Percentiles rank a stretch among this genome's conserved stretches.
These are phyloP conservation scores for Zasmidium cellare DNA, from an alignment of 2,329 filamentous ascomycete genomes.

Conservation along the genomic window DNA sequence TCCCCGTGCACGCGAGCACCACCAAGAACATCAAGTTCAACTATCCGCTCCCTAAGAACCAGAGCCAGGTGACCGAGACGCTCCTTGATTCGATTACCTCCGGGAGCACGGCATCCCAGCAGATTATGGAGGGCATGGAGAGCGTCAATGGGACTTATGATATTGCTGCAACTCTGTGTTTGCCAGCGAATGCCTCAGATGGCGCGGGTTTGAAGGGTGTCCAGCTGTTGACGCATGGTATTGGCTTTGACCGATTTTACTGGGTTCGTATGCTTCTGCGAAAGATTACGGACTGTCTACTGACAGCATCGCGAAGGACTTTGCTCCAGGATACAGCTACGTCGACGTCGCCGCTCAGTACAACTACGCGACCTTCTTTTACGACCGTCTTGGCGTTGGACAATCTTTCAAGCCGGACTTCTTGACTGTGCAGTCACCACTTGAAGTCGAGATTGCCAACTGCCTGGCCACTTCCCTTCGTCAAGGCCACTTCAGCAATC, in stretches of 20 bases:
- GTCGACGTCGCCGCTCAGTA: constrained; percentile 41
- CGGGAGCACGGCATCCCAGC: constrained; percentile 8
- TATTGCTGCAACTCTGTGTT: constrained; percentile 15
- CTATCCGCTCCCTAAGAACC: constrained; percentile 28
- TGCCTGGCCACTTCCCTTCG: constrained; percentile 35
- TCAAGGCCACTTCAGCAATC: constrained; percentile 29
- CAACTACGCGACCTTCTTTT: constrained; percentile 43
- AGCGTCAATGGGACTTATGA: constrained; percentile 15
- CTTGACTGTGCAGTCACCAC: constrained; percentile 38
- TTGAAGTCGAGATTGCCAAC: constrained; percentile 41
- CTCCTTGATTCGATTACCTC: constrained; percentile 15
- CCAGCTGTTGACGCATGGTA: constrained; percentile 44
- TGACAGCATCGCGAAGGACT: constrained; percentile 27
- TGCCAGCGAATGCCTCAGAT: constrained; percentile 13
- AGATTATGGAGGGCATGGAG: constrained; percentile 16
- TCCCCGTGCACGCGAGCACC: constrained; percentile 27
- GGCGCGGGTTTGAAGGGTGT: constrained; percentile 37
- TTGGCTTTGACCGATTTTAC: constrained; percentile 39
- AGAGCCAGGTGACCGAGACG: constrained; percentile 30
- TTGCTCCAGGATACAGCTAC: constrained; percentile 41
- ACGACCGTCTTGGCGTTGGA: constrained; percentile 45
- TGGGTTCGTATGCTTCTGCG: constrained; percentile 15
- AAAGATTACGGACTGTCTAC: not conserved
- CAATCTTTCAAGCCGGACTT: constrained; percentile 41
- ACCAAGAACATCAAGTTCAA: constrained; percentile 31